Base-by-base conservation (phyloP, 106 monocot species). In the Xerophyta viscosa region DNA sequence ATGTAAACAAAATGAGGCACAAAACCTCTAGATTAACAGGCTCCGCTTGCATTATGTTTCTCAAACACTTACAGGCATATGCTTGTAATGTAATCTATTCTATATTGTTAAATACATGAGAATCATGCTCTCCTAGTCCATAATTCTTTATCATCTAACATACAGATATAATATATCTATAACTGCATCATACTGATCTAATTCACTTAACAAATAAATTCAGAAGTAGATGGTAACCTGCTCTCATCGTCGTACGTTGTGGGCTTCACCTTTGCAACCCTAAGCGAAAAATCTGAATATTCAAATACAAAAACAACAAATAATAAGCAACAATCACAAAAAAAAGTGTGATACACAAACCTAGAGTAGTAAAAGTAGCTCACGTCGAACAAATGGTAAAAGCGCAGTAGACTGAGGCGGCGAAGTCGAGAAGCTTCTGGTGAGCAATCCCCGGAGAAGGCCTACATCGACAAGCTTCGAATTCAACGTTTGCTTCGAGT, bases 211-310 rank as follows among this genome's bases (percentile, higher is more conserved):
- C 41, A 45, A 29, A 13, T 2, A 8, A 28, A 24, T 36, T n/a
- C 24, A 50, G 17, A 11, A 11, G 0, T 4, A 6, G 20, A 1
- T 0, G 1, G 8, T 36, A 60, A 82, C 82, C 77, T 82, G 58
- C 39, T 44, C 25, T 82, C 77, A 33, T 81, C 76, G 51, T 72
- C 82, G 15, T 72, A 76, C 18, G 41, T 58, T 0, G 77, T 53
- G 50, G 24, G 68, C 53, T 77, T 82, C 28, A 60, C 61, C 56
- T 72, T 77, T 6, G 65, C 77, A 37, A 82, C 82, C 22, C 77
- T 72, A 31, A 72, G 71, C 8, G 82, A 77, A 60, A 77, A 82
- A 50, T 49, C 82, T 82, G 71, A 71, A 52, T 20, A 8, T 14
- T 43, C 44, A 30, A n/a, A 31, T 22, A 19, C 20, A 27, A 27